Percentiles rank a stretch among this genome's conserved stretches.
Evolutionary conservation across 202 grass and related monocot genomes (phyloP).

Genomic region (Elaeis oleifera): DNA sequence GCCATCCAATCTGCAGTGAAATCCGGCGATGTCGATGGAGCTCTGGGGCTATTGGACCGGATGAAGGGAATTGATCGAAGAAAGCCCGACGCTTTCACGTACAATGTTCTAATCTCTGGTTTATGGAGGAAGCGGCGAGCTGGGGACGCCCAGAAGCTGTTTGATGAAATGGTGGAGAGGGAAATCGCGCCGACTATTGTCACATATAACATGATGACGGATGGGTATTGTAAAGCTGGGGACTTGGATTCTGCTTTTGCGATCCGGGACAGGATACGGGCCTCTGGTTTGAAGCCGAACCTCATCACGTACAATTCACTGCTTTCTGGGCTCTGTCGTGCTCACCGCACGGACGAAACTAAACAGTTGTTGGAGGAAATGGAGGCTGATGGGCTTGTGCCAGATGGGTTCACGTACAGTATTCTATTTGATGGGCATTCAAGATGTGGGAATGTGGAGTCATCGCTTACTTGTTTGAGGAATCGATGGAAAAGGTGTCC

Average conservation of each 20-base stretch:
- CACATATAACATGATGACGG: conserved; percentile 62
- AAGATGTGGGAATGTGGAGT: conserved; percentile 20
- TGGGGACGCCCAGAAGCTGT: conserved; percentile 30
- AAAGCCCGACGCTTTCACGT: conserved; percentile 37
- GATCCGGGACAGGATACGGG: conserved; percentile 29
- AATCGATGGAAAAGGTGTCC: conserved; percentile 40
- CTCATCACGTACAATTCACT: conserved; percentile 48
- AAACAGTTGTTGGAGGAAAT: conserved; percentile 43
- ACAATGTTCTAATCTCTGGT: conserved; percentile 42
- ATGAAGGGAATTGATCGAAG: conserved; percentile 26
- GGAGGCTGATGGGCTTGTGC: conserved; percentile 21
- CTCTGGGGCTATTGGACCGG: conserved; percentile 23
- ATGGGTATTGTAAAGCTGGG: conserved; percentile 36
- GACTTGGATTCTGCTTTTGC: conserved; percentile 39
- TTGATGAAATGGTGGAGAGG: conserved; percentile 39
- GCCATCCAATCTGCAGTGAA: conserved; percentile 29
- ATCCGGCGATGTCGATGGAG: conserved; percentile 31
- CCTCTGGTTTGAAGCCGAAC: conserved; percentile 31
- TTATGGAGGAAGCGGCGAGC: conserved; percentile 31
- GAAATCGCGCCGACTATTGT: conserved; percentile 21
- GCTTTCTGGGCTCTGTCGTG: conserved; percentile 35
- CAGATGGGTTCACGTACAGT: conserved; percentile 45
- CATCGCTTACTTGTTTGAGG: conserved; percentile 39
- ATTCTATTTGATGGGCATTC: conserved; percentile 49
- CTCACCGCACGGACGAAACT: conserved; percentile 28